A percentile compares a stretch with the other conserved stretches of the same genome.
Conservation (phyloP, 345 rosid genomes). For the Salix brachista region DNA sequence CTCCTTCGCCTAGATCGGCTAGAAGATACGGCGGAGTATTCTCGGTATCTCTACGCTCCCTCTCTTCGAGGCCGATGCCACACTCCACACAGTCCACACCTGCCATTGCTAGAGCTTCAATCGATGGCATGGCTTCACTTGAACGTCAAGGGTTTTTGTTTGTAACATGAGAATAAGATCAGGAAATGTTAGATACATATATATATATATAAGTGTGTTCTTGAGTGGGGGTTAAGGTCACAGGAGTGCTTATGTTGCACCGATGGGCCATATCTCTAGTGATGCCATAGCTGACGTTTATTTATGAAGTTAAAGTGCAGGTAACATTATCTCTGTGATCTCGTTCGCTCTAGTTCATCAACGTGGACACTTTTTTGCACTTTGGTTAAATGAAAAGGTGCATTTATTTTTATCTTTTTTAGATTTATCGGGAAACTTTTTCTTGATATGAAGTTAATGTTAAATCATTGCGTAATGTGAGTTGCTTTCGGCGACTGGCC, state of each 20-base stretch:
- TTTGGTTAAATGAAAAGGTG: too few species aligned
- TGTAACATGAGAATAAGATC: neutral
- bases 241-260: neutral
- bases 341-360: neutral
- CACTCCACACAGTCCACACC: constrained; percentile 14
- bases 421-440: too few species aligned
- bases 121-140: constrained; percentile 11
- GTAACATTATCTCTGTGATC: neutral
- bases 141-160: neutral
- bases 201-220: neutral
- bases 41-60: constrained; percentile 8
- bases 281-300: neutral
- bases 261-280: neutral
- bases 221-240: neutral
- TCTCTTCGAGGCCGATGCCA: constrained; percentile 8
- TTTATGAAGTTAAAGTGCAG: too few species aligned
- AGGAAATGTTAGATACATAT: neutral
- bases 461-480: too few species aligned
- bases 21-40: constrained; percentile 12
- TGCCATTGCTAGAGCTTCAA: constrained; percentile 27
- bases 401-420: too few species aligned
- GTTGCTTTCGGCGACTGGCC: too few species aligned
- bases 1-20: neutral
- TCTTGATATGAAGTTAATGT: neutral
- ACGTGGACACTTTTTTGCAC: neutral